Percentiles rank a stretch among this genome's conserved stretches.
These are phyloP conservation scores for Panicum hallii DNA, from an alignment of 202 grass and related monocot species.

Conservation along the genomic window DNA sequence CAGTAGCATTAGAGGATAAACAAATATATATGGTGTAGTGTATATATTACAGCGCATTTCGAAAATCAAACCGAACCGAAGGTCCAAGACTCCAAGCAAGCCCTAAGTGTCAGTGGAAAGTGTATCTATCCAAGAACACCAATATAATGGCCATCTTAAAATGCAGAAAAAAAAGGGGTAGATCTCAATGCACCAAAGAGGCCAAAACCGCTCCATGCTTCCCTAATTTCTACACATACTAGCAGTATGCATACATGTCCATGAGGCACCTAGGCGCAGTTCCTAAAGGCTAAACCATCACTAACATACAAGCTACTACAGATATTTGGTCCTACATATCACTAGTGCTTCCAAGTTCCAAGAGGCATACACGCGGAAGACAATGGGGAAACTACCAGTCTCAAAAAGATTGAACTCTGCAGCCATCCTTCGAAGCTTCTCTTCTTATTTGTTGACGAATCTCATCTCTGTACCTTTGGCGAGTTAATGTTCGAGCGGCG, in stretches of 20 bases:
- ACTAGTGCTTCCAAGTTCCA: constrained; percentile 52
- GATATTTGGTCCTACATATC: constrained; percentile 48
- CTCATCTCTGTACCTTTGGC: neutral
- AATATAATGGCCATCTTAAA: constrained; percentile 41
- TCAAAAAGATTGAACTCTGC: constrained; percentile 47
- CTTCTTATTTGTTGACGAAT: constrained; percentile 51
- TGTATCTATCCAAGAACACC: constrained; percentile 34
- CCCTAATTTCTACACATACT: constrained; percentile 47
- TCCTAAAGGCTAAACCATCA: constrained; percentile 49
- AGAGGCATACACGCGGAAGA: constrained; percentile 28
- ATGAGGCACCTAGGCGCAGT: constrained; percentile 46
- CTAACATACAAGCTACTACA: constrained; percentile 45
- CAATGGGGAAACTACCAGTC: constrained; percentile 41
- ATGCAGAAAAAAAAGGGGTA: constrained; percentile 23
- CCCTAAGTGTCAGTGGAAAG: constrained; percentile 36
- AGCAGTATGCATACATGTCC: constrained; percentile 48
- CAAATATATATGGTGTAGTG: neutral
- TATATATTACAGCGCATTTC: constrained; percentile 35
- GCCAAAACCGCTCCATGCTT: constrained; percentile 48
- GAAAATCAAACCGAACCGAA: constrained; percentile 29
- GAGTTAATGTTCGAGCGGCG: constrained; percentile 43
- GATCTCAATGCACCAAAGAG: constrained; percentile 51
- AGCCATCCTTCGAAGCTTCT: constrained; percentile 54
- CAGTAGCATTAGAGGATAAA: constrained; percentile 12
- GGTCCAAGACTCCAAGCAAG: constrained; percentile 32